Base-by-base conservation (phyloP, 345 rosid genomes). In the Pseudoturritis turrita region DNA sequence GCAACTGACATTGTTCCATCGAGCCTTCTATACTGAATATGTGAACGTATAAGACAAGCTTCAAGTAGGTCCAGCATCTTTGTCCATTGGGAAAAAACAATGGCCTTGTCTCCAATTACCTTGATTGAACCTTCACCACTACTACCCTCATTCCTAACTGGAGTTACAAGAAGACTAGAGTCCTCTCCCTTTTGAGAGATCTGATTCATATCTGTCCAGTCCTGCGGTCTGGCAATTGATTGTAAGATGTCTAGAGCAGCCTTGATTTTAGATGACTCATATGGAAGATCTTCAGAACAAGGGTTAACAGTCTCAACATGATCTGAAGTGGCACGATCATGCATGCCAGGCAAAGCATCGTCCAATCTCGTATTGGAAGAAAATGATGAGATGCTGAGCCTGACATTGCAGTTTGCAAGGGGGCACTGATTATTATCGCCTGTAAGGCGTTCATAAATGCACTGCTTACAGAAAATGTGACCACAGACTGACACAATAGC, bases 1-100 rank as follows among this genome's bases (percentile, higher is more conserved):
- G 75, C 67, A 72, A 95, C 93, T 26, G 99, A 89, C 99, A 95
- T 91, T 64, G 96, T 95, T 65, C 99, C 99, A 79, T 95, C 99
- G 36, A 95, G 96, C 81, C 99, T 86, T 85, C 99, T 81, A 63
- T 87, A 95, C 58, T 84, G 90, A 71, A 91, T 88, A 29, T 82
- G 75, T 18, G 96, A 91, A 68, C 72, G 79, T 75, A 79, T 87
- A 56, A 91, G 89, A 66, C 84, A 77, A 72, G 85, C 84, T 87
- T 95, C 96, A 72, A 95, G 83, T 74, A 95, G 66, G 78, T 95
- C 97, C 49, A 95, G 75, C 99, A 95, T 89, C 71, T 86, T 85
- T 18, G 99, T 95, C 99, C 99, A 91, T 66, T 95, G 99, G 44
- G 99, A 95, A 59, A 95, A 91, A n/a, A 89, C 96, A 72, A 91